Conservation (phyloP, 257 asterid species). For the Primulina huaijiensis region DNA sequence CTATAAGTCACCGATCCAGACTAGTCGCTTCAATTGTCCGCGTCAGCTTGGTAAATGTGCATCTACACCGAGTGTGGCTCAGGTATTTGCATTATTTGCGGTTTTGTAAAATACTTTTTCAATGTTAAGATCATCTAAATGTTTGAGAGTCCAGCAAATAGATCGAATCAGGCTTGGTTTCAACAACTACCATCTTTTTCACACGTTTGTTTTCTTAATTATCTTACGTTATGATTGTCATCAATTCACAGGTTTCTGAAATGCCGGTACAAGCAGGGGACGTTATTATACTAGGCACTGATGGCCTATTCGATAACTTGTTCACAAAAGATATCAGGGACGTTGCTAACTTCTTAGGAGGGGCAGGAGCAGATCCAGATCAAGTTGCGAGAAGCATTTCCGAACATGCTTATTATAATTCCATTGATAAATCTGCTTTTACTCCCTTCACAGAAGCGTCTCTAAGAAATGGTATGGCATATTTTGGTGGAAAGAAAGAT, state of each 20-base stretch:
- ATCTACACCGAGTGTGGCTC: conserved; percentile 1
- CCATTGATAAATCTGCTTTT: not conserved
- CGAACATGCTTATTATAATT: conserved; percentile 20
- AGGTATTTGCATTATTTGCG: conserved; percentile 4
- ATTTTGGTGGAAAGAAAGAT: conserved; percentile 14
- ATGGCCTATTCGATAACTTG: conserved; percentile 23
- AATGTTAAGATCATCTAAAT: not conserved
- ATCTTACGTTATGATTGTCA: not conserved
- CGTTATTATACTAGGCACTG: conserved; percentile 15
- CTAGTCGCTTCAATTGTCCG: conserved; percentile 10
- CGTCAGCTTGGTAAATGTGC: conserved; percentile 3
- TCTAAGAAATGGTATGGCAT: not conserved
- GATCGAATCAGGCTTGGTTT: not conserved
- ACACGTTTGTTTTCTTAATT: not conserved
- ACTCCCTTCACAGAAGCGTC: conserved; percentile 14
- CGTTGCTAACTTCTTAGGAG: not conserved
- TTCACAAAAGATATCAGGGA: not conserved
- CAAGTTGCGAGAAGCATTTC: conserved; percentile 16
- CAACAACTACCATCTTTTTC: not conserved
- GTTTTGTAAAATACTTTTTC: not conserved
- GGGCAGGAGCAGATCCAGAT: conserved; percentile 6
- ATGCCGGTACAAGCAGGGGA: conserved; percentile 20
- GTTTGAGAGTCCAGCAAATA: not conserved
- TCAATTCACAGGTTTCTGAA: conserved; percentile 9
- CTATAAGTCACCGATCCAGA: conserved; percentile 15